Percentiles rank a stretch among this genome's conserved stretches.
phyloP scores from a whole-genome alignment of 192 early-diverging fungal species.

The Rhizoclosmatium globosum region DNA sequence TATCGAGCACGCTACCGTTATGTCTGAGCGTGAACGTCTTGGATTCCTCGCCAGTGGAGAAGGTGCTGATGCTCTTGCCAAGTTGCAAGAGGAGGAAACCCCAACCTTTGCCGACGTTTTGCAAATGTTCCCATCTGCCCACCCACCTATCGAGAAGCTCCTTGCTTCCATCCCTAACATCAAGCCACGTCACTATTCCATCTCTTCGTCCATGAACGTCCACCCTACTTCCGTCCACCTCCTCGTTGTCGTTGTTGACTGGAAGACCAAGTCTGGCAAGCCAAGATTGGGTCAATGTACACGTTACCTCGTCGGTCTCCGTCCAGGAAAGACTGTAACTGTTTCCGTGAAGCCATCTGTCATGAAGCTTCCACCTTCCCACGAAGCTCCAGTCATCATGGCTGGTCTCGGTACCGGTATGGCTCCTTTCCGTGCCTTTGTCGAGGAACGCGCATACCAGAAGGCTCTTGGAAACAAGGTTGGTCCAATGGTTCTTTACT shows the following conservation, averaged over 20 bases:
- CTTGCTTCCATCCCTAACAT: constrained; percentile 80
- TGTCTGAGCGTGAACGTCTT: constrained; percentile 61
- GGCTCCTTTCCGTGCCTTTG: constrained; percentile 98
- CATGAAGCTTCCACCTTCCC: constrained; percentile 90
- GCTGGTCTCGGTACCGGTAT: constrained; percentile 97
- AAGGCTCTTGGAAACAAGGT: constrained; percentile 79
- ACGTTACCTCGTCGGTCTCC: constrained; percentile 78
- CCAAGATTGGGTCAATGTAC: constrained; percentile 89
- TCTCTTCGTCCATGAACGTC: constrained; percentile 88
- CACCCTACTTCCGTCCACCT: constrained; percentile 91
- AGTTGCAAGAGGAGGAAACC: constrained; percentile 80
- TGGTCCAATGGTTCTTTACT: constrained; percentile 96
- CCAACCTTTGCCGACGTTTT: constrained; percentile 88
- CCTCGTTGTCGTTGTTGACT: constrained; percentile 91
- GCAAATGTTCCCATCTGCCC: constrained; percentile 83
- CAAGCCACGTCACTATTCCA: constrained; percentile 99
- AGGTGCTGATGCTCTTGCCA: constrained; percentile 80
- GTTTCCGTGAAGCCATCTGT: constrained; percentile 96
- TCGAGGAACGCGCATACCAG: constrained; percentile 89
- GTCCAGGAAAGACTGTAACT: constrained; percentile 74
- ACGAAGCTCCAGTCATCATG: constrained; percentile 92
- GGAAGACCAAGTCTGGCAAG: constrained; percentile 74
- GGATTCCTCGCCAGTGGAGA: constrained; percentile 60
- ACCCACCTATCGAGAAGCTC: constrained; percentile 76
- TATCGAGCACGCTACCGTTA: constrained; percentile 74